These are phyloP conservation scores for Wallacemonas sp. DNA, from an alignment of 208 protist species.

Conservation along the genomic window DNA sequence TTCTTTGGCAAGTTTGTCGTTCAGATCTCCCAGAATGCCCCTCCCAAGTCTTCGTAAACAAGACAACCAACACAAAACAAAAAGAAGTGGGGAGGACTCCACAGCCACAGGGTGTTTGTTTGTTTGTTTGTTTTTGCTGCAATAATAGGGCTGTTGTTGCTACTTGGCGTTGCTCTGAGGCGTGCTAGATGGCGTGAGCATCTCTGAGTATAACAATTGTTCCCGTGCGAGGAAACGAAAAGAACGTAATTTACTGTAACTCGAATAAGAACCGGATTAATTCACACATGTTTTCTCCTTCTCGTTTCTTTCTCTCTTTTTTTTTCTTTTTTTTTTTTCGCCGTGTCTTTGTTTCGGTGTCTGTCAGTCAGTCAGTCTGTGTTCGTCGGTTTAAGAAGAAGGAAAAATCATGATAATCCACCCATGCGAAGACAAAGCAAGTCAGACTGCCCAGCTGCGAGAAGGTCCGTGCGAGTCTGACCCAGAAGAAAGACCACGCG, in stretches of 20 bases:
- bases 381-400: neutral
- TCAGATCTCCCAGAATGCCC: constrained; percentile 45
- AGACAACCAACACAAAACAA: constrained; percentile 9
- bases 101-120: too few species aligned
- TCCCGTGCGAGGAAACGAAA: too few species aligned
- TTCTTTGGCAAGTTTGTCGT: constrained; percentile 91
- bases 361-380: too few species aligned
- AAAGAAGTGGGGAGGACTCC: too few species aligned
- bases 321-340: constrained; percentile 11
- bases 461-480: too few species aligned
- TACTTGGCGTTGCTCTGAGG: too few species aligned
- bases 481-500: too few species aligned
- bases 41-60: neutral
- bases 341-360: neutral
- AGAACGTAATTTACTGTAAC: constrained; percentile 13
- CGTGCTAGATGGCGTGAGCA: too few species aligned
- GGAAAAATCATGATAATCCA: neutral
- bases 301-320: constrained; percentile 23
- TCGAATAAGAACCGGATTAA: constrained; percentile 19
- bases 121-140: neutral
- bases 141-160: neutral
- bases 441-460: too few species aligned
- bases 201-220: too few species aligned
- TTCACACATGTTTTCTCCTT: constrained; percentile 1
- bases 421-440: neutral